These are phyloP conservation scores for Rhodotorula sp. DNA, from an alignment of 1,284 basidiomycete species.

Conservation along the genomic window DNA sequence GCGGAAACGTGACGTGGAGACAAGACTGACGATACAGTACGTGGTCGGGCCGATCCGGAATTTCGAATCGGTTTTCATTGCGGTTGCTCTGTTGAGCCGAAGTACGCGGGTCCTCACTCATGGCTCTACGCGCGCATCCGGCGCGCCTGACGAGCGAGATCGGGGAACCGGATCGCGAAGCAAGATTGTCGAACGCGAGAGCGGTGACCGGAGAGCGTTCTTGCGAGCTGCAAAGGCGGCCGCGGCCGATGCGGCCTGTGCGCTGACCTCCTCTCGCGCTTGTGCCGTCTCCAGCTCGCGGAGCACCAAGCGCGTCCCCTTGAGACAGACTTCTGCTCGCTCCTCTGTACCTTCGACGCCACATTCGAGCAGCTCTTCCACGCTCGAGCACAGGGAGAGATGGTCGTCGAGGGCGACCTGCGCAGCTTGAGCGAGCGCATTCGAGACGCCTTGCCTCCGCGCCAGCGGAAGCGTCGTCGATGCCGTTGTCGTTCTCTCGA, in stretches of 20 bases:
- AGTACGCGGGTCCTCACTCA: too few species aligned
- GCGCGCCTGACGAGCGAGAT: neutral
- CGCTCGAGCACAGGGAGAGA: constrained; percentile 16
- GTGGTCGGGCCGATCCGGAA: neutral
- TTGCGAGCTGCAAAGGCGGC: constrained; percentile 3
- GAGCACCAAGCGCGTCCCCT: constrained; percentile 20
- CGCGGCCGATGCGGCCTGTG: constrained; percentile 8
- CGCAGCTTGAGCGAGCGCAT: constrained; percentile 22
- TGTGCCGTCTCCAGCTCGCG: constrained; percentile 20
- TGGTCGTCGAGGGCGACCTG: constrained; percentile 26
- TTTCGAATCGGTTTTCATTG: neutral
- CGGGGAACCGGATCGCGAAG: neutral
- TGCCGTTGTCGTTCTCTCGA: constrained; percentile 17
- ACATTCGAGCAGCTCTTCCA: constrained; percentile 33
- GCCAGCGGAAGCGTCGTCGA: constrained; percentile 14
- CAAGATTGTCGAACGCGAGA: neutral
- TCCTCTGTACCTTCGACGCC: constrained; percentile 19
- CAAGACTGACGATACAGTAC: too few species aligned
- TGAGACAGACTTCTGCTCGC: constrained; percentile 22
- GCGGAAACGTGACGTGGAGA: neutral
- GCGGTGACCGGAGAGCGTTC: neutral
- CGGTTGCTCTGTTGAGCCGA: neutral
- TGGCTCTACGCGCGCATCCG: neutral
- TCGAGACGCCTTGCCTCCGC: constrained; percentile 14
- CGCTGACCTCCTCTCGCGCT: constrained; percentile 15